A percentile compares a stretch with the other conserved stretches of the same genome.
Evolutionary conservation across 2,329 filamentous ascomycete species (phyloP).

Genomic region (Hypoxylon sp.): DNA sequence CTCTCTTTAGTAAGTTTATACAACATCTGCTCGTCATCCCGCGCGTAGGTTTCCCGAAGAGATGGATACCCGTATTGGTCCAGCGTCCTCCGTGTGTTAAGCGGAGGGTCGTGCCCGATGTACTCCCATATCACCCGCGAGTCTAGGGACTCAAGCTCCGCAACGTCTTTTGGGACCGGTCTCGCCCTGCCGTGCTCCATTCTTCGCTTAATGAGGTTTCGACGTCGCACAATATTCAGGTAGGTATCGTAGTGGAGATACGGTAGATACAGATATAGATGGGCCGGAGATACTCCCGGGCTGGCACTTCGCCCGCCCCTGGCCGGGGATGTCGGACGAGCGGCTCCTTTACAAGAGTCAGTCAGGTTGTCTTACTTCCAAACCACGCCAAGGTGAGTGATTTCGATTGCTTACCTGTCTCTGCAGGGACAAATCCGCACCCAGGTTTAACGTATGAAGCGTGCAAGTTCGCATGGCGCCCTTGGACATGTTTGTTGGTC

Average conservation of each 20-base stretch:
- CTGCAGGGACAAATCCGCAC: slow-evolving; percentile 61
- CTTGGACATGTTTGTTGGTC: slow-evolving; percentile 62
- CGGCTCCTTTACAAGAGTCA: slow-evolving; percentile 50
- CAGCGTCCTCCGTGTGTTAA: slow-evolving; percentile 72
- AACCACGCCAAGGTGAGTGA: slow-evolving; percentile 18
- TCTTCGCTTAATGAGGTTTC: slow-evolving; percentile 66
- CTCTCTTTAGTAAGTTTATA: slow-evolving; percentile 73
- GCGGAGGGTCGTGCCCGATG: slow-evolving; percentile 70
- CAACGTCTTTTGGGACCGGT: slow-evolving; percentile 68
- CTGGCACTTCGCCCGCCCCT: slow-evolving; percentile 48
- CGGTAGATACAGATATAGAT: slow-evolving; percentile 67
- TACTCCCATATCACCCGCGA: slow-evolving; percentile 73
- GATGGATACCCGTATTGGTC: slow-evolving; percentile 75
- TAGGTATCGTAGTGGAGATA: slow-evolving; percentile 77
- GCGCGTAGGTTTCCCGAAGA: slow-evolving; percentile 68
- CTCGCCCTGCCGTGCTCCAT: slow-evolving; percentile 66
- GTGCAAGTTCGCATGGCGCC: slow-evolving; percentile 64
- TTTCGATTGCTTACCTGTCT: slow-evolving; percentile 48
- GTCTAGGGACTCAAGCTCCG: slow-evolving; percentile 68
- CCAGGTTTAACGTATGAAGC: slow-evolving; percentile 64
- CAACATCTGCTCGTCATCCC: slow-evolving; percentile 76
- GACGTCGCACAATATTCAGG: slow-evolving; percentile 67
- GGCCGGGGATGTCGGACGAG: slow-evolving; percentile 51
- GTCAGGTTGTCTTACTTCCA: neutral
- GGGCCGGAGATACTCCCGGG: slow-evolving; percentile 48